These are phyloP conservation scores for Medicago arabica DNA, from an alignment of 306 rosid genomes.

Conservation along the genomic window DNA sequence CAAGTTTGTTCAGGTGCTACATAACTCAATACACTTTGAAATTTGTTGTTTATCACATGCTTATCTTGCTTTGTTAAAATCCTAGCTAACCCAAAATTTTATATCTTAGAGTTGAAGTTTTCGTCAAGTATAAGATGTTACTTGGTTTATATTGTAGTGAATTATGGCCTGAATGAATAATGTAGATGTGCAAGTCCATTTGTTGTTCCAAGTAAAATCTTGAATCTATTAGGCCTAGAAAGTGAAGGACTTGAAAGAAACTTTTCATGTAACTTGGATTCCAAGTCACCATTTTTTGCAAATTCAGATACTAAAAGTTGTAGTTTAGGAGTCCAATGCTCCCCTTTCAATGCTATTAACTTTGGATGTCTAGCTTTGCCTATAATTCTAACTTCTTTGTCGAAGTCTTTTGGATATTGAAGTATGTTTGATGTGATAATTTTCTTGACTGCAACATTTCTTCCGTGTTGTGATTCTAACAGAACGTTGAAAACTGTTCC, in stretches of 20 bases:
- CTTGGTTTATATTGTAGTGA: slow-evolving; percentile 87
- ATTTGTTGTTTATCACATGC: slow-evolving; percentile 73
- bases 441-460: slow-evolving; percentile 75
- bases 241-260: slow-evolving; percentile 65
- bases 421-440: slow-evolving; percentile 67
- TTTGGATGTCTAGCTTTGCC: slow-evolving; percentile 78
- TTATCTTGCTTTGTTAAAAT: slow-evolving; percentile 66
- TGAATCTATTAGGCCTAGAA: slow-evolving; percentile 72
- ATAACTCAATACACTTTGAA: slow-evolving; percentile 76
- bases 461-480: slow-evolving; percentile 62
- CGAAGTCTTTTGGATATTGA: slow-evolving; percentile 74
- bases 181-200: slow-evolving; percentile 79
- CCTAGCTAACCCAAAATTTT: slow-evolving; percentile 75
- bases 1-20: slow-evolving; percentile 88
- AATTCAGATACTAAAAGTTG: slow-evolving; percentile 70
- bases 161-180: slow-evolving; percentile 67
- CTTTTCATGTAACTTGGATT: slow-evolving; percentile 72
- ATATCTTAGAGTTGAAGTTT: slow-evolving; percentile 62
- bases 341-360: slow-evolving; percentile 67
- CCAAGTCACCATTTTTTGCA: slow-evolving; percentile 72
- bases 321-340: slow-evolving; percentile 78
- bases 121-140: slow-evolving; percentile 78
- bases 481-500: slow-evolving; percentile 85
- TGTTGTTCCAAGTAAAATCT: slow-evolving; percentile 76
- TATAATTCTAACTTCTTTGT: slow-evolving; percentile 69